phyloP scores from a whole-genome alignment of 169 alveolate species.

The Plasmodium coatneyi region DNA sequence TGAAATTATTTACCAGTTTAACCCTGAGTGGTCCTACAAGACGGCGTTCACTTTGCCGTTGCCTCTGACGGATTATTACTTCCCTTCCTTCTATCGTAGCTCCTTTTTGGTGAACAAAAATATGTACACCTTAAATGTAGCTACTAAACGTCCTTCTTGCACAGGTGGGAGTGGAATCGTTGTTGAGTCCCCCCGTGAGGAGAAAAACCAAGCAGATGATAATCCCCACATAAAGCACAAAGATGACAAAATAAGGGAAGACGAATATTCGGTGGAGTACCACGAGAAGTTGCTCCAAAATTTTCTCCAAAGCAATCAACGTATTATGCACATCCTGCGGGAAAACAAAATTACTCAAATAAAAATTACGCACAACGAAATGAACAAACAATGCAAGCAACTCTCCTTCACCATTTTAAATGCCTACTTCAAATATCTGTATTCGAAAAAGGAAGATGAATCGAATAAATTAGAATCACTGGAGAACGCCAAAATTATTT shows the following conservation, averaged over 20 bases:
- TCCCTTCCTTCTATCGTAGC: background rate
- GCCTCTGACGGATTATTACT: slow-evolving; percentile 48
- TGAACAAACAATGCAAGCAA: slow-evolving; percentile 23
- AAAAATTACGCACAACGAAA: slow-evolving; percentile 40
- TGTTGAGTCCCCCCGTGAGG: background rate
- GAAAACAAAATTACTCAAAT: slow-evolving; percentile 34
- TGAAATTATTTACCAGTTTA: slow-evolving; percentile 31
- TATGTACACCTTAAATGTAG: slow-evolving; percentile 24
- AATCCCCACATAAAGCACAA: background rate
- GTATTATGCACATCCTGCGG: slow-evolving; percentile 10
- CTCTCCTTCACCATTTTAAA: slow-evolving; percentile 43
- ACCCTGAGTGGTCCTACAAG: slow-evolving; percentile 70
- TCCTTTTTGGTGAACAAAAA: slow-evolving; percentile 20
- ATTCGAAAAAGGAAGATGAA: slow-evolving; percentile 14
- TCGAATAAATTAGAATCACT: slow-evolving; percentile 11
- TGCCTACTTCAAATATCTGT: slow-evolving; percentile 30
- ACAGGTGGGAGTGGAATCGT: background rate
- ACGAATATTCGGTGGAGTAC: slow-evolving; percentile 7
- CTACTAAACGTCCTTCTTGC: background rate
- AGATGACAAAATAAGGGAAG: background rate
- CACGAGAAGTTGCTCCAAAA: slow-evolving; percentile 10
- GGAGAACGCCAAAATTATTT: slow-evolving; percentile 39
- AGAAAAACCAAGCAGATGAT: background rate
- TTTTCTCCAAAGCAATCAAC: slow-evolving; percentile 11
- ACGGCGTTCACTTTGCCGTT: slow-evolving; percentile 53